Percentiles rank a stretch among this genome's conserved stretches.
phyloP scores from a whole-genome alignment of 371 early-diverging fungal genomes.

The Mortierella sp. region DNA sequence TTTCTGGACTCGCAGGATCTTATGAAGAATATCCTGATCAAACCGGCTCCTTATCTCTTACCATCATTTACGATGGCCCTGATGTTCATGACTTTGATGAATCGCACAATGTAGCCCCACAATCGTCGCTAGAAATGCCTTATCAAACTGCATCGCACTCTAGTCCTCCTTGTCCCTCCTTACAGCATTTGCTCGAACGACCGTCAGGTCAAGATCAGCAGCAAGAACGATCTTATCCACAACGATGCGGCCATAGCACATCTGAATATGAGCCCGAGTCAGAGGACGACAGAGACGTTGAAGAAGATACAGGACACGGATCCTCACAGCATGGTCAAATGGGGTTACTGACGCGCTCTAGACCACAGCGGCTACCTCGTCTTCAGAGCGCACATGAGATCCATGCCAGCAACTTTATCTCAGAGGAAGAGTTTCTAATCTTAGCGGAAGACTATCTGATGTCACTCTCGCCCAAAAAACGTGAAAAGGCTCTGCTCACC shows the following conservation, averaged over 20 bases:
- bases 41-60: neutral
- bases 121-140: neutral
- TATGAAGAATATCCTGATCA: slow-evolving; percentile 5
- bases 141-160: neutral
- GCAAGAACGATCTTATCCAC: slow-evolving; percentile 9
- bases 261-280: slow-evolving; percentile 9
- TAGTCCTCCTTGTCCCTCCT: neutral
- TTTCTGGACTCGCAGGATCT: neutral
- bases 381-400: slow-evolving; percentile 31
- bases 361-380: slow-evolving; percentile 8
- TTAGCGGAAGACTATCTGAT: slow-evolving; percentile 60
- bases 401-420: slow-evolving; percentile 34
- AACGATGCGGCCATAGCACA: neutral
- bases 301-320: slow-evolving; percentile 4
- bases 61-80: slow-evolving; percentile 1
- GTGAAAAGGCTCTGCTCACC: slow-evolving; percentile 70
- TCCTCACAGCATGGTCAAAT: neutral
- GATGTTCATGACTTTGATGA: neutral
- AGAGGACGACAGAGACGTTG: slow-evolving; percentile 11
- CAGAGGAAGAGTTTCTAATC: slow-evolving; percentile 36
- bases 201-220: too few relatives aligned
- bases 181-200: too few relatives aligned
- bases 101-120: neutral
- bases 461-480: slow-evolving; percentile 67
- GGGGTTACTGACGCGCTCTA: neutral